phyloP scores from a whole-genome alignment of 345 rosid species.

The Citrus glauca region DNA sequence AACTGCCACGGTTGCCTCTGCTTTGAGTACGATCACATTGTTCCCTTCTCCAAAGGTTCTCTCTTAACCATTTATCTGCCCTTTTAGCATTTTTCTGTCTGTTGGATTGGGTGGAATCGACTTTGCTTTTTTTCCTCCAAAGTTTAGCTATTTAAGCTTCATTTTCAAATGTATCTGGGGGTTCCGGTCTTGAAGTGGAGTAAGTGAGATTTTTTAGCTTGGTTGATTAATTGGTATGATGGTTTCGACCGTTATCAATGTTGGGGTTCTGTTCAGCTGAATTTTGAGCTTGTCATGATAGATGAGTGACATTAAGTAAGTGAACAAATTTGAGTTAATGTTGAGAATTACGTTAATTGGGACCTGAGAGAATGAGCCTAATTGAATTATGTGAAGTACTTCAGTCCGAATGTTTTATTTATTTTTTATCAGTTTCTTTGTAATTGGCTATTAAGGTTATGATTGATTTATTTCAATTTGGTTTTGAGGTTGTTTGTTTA shows the following conservation, averaged over 20 bases:
- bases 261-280: neutral
- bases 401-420: neutral
- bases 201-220: neutral
- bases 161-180: neutral
- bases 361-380: neutral
- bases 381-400: neutral
- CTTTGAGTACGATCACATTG: conserved; percentile 88
- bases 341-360: neutral
- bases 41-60: conserved; percentile 85
- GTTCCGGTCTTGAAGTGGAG: neutral
- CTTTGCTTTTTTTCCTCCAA: neutral
- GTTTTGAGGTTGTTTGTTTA: neutral
- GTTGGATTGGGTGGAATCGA: too few relatives aligned
- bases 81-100: neutral
- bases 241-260: neutral
- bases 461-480: neutral
- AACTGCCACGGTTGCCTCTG: conserved; percentile 93
- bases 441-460: neutral
- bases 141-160: neutral
- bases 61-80: neutral
- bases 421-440: neutral
- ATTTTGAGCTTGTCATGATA: neutral
- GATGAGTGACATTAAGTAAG: neutral
- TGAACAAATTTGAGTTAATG: neutral
- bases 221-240: too few relatives aligned